A percentile compares a stretch with the other conserved stretches of the same genome.
Conservation (phyloP, 2,329 filamentous ascomycete genomes). For the Fusarium sp. region DNA sequence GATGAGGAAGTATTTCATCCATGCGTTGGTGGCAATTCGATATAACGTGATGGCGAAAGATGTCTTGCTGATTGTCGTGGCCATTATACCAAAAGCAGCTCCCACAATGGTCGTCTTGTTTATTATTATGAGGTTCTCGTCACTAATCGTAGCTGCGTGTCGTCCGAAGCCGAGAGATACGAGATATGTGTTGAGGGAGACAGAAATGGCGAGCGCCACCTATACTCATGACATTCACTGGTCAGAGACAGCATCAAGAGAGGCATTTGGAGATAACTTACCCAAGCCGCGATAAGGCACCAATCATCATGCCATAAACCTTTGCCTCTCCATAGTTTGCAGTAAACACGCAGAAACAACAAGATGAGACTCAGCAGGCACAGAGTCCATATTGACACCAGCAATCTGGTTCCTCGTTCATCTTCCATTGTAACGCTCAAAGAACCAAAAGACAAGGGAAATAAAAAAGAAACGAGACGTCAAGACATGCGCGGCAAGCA, state of each 20-base stretch:
- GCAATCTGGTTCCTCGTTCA: slow-evolving; percentile 42
- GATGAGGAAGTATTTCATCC: slow-evolving; percentile 44
- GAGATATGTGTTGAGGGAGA: slow-evolving; percentile 47
- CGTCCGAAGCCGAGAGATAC: slow-evolving; percentile 45
- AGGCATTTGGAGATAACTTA: slow-evolving; percentile 33
- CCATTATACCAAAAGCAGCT: slow-evolving; percentile 46
- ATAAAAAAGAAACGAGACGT: not conserved
- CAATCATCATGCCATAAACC: slow-evolving; percentile 53
- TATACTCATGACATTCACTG: slow-evolving; percentile 6
- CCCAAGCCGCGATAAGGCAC: slow-evolving; percentile 48
- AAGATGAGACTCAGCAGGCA: slow-evolving; percentile 37
- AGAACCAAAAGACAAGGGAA: not conserved
- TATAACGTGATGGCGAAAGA: slow-evolving; percentile 52
- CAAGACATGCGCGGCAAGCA: not conserved
- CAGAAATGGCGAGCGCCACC: slow-evolving; percentile 42
- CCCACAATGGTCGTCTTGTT: slow-evolving; percentile 44
- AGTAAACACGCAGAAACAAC: slow-evolving; percentile 48
- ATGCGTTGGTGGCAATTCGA: slow-evolving; percentile 42
- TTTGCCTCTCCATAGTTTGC: slow-evolving; percentile 48
- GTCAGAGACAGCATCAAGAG: not conserved
- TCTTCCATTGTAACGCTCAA: slow-evolving; percentile 8
- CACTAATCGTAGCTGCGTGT: slow-evolving; percentile 35
- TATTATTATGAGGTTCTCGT: slow-evolving; percentile 39
- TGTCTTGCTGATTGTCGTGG: slow-evolving; percentile 50
- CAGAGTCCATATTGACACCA: slow-evolving; percentile 47